Base-by-base conservation (phyloP, 768 basidiomycete genomes). In the Naganishia vaughanmartiniae region DNA sequence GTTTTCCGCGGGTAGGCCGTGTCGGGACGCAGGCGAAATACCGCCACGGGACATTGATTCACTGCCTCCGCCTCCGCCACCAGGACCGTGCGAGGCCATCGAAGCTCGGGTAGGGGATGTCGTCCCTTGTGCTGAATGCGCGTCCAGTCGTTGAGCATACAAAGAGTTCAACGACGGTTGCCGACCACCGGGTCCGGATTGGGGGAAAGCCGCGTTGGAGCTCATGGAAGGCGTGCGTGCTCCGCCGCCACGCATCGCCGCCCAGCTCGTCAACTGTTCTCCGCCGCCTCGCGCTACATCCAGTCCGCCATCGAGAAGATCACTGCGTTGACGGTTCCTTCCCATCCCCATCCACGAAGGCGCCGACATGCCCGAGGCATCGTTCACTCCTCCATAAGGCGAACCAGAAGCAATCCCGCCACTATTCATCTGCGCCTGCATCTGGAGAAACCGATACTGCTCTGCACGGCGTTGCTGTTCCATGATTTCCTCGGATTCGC, bases 301-400 rank as follows among this genome's bases (percentile, higher is more conserved):
- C 26, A 63, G 5, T 9, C 60, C 60, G 7, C 42, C 60, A 15
- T 42, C 60, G n/a, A 26, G 14, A 17, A 60, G 33, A 36, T 63
- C 60, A 28, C 60, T 63, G 60, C 60, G 60, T 63, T 63, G 60
- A 42, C 60, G 60, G 28, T 63, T 63, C 42, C 60, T 63, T 4
- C 60, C 60, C 24, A 63, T 63, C 21, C 60, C 60, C 60, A 63
- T 63, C 60, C 60, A 63, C 12, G 60, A 45, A 26, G 60, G 60
- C 24, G 60, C 39, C 4, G 60, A 63, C 30, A 31, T n/a, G 14
- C 15, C 33, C n/a, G 21, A 9, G 39, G 21, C 39, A 15, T 17
- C 24, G 28, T 63, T 21, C 33, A 14, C 10, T 19, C 24, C 42
- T 42, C 42, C 42, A 15, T 42, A 42, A 7, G 42, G 17, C 42